Conservation (phyloP, 257 asterid genomes). For the Solanum pimpinellifolium region DNA sequence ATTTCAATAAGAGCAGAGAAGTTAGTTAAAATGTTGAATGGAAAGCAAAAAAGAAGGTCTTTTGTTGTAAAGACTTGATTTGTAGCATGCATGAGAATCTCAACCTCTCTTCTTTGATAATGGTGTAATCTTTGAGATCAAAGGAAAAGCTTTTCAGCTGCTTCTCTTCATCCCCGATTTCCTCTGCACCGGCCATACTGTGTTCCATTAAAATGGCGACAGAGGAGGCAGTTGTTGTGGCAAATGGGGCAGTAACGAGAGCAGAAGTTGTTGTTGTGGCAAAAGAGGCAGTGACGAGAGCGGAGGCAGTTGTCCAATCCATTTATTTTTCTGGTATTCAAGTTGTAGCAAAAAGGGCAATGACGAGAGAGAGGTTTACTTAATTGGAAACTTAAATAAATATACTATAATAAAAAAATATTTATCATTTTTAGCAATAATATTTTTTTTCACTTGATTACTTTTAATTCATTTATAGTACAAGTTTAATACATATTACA, state of each 20-base stretch:
- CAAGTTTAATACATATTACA: too few species aligned
- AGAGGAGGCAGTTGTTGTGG: background rate
- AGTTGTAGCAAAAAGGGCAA: too few species aligned
- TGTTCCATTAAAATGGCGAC: background rate
- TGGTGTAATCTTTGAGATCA: constrained; percentile 47
- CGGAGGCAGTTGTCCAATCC: too few species aligned
- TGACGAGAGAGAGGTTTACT: too few species aligned
- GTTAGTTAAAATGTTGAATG: background rate
- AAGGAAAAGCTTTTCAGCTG: constrained; percentile 22
- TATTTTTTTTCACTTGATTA: too few species aligned
- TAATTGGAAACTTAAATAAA: too few species aligned
- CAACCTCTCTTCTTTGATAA: constrained; percentile 86
- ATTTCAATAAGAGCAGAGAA: background rate
- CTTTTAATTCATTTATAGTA: too few species aligned
- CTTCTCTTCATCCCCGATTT: background rate
- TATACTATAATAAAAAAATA: too few species aligned
- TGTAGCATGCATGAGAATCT: constrained; percentile 76
- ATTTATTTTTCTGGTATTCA: too few species aligned
- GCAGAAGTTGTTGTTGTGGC: background rate
- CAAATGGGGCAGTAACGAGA: background rate
- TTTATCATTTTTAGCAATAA: too few species aligned
- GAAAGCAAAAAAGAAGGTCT: constrained; percentile 28
- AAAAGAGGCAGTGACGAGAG: background rate
- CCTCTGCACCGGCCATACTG: constrained; percentile 16
- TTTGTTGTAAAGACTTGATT: constrained; percentile 80